Base-by-base conservation (phyloP, 2,329 filamentous ascomycete species). In the Didymella keratinophila region DNA sequence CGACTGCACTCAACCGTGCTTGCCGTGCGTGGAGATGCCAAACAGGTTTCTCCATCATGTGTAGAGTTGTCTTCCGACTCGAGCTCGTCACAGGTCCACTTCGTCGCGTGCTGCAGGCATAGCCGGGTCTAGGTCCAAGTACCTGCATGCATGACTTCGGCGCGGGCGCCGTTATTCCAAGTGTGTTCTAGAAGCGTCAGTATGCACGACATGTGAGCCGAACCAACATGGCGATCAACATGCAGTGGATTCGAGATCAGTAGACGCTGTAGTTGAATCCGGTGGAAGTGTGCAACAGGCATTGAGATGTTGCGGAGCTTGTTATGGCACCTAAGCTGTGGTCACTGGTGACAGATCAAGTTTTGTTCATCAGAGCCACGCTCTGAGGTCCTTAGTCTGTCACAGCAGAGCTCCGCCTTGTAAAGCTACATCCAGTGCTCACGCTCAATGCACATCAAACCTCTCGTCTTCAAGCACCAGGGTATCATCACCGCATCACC, bases 401-500 rank as follows among this genome's bases (percentile, higher is more conserved):
- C 14, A 11, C 8, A 32, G 12, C 23, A 12, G 8, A 14, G 2
- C 11, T 32, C 12, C 3, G 11, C 30, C 2, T 2, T 4, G 11
- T 3, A 2, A 14, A 14, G 12, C 30, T 9, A 32, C 12, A 32
- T 14, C 30, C 14, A 32, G 5, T 32, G 30, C 9, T 2, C 30
- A 32, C 14, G 30, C 30, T 32, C 14, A 32, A 32, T 32, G 30
- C 30, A 32, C 14, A 32, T 32, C 30, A 8, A 32, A 12, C 2
- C 12, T 12, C 30, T 14, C 39, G 14, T 25, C 8, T 12, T 11
- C 20, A 7, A 20, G 14, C 12, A 42, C 12, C 20, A 42, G 42
- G 43, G 42, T 52, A 52, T 52, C 54, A 47, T 58, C 83, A 98
- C 79, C 93, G 86, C 93, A 97, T 97, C 51, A 96, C 88, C 2